Evolutionary conservation across 306 rosid genomes (phyloP).

Genomic region (Castanospermum australe): DNA sequence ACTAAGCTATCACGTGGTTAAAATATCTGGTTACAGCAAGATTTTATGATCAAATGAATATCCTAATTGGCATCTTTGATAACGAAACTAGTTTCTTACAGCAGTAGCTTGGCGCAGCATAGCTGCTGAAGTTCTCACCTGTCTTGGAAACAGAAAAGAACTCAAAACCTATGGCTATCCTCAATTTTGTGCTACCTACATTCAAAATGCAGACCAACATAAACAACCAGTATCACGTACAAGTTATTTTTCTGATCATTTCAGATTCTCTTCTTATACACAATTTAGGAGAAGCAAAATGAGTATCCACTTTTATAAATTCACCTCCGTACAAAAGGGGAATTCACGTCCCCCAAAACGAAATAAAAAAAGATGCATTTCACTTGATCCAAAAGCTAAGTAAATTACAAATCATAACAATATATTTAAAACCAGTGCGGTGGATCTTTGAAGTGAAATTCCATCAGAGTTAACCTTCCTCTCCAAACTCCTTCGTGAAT

Average conservation of each 20-base stretch:
- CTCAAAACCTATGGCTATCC: neutral
- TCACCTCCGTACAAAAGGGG: constrained; percentile 41
- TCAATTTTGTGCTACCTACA: neutral
- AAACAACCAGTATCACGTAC: constrained; percentile 17
- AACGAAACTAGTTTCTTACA: neutral
- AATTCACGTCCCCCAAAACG: constrained; percentile 44
- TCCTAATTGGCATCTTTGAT: neutral
- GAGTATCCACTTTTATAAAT: constrained; percentile 33
- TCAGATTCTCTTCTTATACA: constrained; percentile 45
- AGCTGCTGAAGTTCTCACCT: neutral
- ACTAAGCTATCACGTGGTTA: neutral
- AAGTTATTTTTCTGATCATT: constrained; percentile 33
- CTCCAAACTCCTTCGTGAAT: constrained; percentile 97
- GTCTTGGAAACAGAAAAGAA: neutral
- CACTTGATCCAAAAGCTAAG: constrained; percentile 44
- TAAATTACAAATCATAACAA: constrained; percentile 42
- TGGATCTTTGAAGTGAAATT: constrained; percentile 40
- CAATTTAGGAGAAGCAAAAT: constrained; percentile 47
- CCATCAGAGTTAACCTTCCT: constrained; percentile 79
- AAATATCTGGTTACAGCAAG: neutral
- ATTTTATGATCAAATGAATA: neutral
- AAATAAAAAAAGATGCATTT: constrained; percentile 31
- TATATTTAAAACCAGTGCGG: constrained; percentile 35
- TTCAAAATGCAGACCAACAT: constrained; percentile 6
- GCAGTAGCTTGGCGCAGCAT: neutral